Base-by-base conservation (phyloP, 805 yeast genomes). In the Barnettozyma californica region DNA sequence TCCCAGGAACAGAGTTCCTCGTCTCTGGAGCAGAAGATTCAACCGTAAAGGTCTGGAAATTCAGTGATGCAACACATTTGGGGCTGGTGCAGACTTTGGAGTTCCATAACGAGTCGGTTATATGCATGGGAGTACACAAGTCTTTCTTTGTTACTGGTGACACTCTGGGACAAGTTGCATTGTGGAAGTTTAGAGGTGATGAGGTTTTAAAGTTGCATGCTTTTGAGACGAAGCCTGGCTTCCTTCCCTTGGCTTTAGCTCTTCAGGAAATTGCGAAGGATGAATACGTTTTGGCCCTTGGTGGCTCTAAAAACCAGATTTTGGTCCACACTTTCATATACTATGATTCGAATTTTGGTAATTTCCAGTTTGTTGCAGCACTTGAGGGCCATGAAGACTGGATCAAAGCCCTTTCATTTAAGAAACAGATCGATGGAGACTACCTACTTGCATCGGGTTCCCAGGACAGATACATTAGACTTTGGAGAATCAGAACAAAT, bases 311-410 rank as follows among this genome's bases (percentile, higher is more conserved):
- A 46, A 63, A 67, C 26, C 61, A 67, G 29, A 59, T 91, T 5
- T 80, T 73, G 50, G 71, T 87, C 5, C 80, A 78, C 56, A 64
- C 83, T 0, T 76, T 81, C 51, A 58, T 54, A 10, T 43, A 63
- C 1, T 44, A 21, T 0, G 48, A 19, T 9, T 29, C 43, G 9
- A n/a, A 54, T 1, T 43, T 48, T 4, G 44, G 51, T 11, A 48
- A 54, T 11, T 67, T 74, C 38, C 45, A 57, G 9, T 69, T 68
- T 46, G 70, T 73, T 27, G 85, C 90, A 1, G 68, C 68, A 9
- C 66, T 94, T 31, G 75, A 81, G 25, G 99, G 99, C 5, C 99
- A 94, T 64, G 99, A 94, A 66, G 97, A 91, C 66, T 94, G 99
- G 99, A 78, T 94, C 44, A 85, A 86, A 61, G 75, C 88, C 13